Percentiles rank a stretch among this genome's conserved stretches.
These are phyloP conservation scores for Scedosporium dehoogii DNA, from an alignment of 2,329 filamentous ascomycete species.

Conservation along the genomic window DNA sequence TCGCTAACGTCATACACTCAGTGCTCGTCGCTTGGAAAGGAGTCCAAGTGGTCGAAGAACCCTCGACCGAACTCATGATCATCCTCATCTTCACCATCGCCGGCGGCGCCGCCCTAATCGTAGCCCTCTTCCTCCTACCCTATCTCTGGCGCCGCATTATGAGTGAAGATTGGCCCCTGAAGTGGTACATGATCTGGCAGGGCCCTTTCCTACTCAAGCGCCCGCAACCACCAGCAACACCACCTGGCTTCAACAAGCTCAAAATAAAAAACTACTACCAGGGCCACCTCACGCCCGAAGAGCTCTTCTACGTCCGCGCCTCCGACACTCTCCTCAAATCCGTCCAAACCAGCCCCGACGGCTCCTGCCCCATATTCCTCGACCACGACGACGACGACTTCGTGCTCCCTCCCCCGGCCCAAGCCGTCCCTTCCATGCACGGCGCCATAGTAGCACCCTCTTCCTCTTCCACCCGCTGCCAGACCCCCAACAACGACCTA, in stretches of 20 bases:
- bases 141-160: slow-evolving; percentile 40
- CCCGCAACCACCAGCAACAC: slow-evolving; percentile 22
- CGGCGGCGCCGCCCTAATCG: slow-evolving; percentile 28
- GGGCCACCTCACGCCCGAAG: slow-evolving; percentile 35
- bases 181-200: slow-evolving; percentile 34
- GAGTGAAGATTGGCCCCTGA: slow-evolving; percentile 40
- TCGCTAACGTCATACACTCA: slow-evolving; percentile 5
- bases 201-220: slow-evolving; percentile 36
- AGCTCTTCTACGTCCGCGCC: slow-evolving; percentile 27
- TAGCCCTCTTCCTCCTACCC: slow-evolving; percentile 39
- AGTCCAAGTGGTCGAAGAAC: slow-evolving; percentile 14
- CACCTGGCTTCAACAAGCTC: slow-evolving; percentile 29
- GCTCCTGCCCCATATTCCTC: neutral
- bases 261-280: slow-evolving; percentile 38
- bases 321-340: slow-evolving; percentile 24
- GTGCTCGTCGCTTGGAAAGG: slow-evolving; percentile 44
- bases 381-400: slow-evolving; percentile 18
- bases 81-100: slow-evolving; percentile 33
- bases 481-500: slow-evolving; percentile 12
- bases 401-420: slow-evolving; percentile 21
- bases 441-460: neutral
- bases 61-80: slow-evolving; percentile 15
- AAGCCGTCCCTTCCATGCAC: slow-evolving; percentile 10
- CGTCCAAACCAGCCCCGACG: slow-evolving; percentile 17
- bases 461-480: slow-evolving; percentile 1